Evolutionary conservation across 768 basidiomycete genomes (phyloP).

Genomic region (Xanthoconium stramineum): DNA sequence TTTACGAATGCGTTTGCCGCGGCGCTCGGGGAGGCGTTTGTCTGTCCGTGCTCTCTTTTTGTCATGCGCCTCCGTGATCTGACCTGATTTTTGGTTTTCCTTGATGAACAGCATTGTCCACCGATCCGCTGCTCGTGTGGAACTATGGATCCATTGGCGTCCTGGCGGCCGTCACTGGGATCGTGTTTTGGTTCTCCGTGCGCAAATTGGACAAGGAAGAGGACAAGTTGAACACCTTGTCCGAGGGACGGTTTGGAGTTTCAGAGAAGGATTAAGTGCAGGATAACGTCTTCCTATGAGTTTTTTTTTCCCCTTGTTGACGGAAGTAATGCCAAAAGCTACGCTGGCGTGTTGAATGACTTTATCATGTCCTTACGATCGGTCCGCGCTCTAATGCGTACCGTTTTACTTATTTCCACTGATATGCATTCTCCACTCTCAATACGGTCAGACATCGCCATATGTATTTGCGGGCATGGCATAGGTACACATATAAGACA

Average conservation of each 20-base stretch:
- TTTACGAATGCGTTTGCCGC: slow-evolving; percentile 58
- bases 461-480: slow-evolving; percentile 17
- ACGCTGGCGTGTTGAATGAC: neutral
- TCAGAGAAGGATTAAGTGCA: neutral
- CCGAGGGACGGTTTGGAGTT: slow-evolving; percentile 33
- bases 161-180: slow-evolving; percentile 50
- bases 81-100: neutral
- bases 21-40: slow-evolving; percentile 69
- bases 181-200: slow-evolving; percentile 52
- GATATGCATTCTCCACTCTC: neutral
- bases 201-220: slow-evolving; percentile 59
- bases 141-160: slow-evolving; percentile 63
- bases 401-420: neutral
- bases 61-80: neutral
- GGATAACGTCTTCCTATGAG: no score
- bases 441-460: neutral
- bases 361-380: neutral
- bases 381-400: neutral
- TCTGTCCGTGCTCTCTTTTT: slow-evolving; percentile 43
- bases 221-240: slow-evolving; percentile 57
- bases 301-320: no score
- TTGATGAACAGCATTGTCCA: slow-evolving; percentile 47
- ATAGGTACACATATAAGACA: slow-evolving; percentile 15
- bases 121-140: slow-evolving; percentile 73
- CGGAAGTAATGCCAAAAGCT: no score